These are phyloP conservation scores for Suhomyces kilbournensis DNA, from an alignment of 805 yeast species.

Conservation along the genomic window DNA sequence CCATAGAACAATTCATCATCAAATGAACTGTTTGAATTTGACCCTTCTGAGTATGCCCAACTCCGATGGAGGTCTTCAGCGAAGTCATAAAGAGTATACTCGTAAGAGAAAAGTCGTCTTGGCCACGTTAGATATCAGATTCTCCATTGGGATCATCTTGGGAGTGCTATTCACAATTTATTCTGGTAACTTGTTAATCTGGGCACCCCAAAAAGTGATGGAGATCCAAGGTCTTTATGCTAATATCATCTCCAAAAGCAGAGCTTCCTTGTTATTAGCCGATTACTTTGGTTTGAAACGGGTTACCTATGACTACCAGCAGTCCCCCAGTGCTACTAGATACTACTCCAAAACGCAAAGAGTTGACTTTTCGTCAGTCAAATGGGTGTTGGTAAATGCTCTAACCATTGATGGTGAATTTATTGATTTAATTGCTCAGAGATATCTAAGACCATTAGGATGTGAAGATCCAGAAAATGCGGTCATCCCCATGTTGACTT, in stretches of 20 bases:
- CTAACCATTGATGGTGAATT: conserved; percentile 91
- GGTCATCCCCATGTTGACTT: conserved; percentile 82
- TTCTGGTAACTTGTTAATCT: conserved; percentile 76
- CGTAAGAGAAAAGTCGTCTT: conserved; percentile 52
- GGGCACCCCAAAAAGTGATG: conserved; percentile 74
- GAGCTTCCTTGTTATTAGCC: conserved; percentile 72
- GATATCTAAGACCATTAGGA: conserved; percentile 91
- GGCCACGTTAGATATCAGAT: conserved; percentile 42
- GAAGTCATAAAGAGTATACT: conserved; percentile 30
- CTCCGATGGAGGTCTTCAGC: conserved; percentile 51
- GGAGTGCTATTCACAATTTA: conserved; percentile 80
- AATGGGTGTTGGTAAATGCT: conserved; percentile 89
- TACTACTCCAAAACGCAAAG: conserved; percentile 71
- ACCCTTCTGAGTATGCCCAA: conserved; percentile 66
- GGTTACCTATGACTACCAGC: conserved; percentile 89
- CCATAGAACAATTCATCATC: conserved; percentile 83
- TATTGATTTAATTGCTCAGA: conserved; percentile 78
- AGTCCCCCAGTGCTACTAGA: conserved; percentile 79
- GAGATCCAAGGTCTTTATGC: conserved; percentile 87
- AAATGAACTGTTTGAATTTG: conserved; percentile 72
- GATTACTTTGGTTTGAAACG: conserved; percentile 88
- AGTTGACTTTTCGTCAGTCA: conserved; percentile 74
- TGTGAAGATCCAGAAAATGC: conserved; percentile 71
- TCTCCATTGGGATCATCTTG: conserved; percentile 78
- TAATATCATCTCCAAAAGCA: conserved; percentile 63